A percentile compares a stretch with the other conserved stretches of the same genome.
Conservation (phyloP, 352 stramenopile genomes). For the Lagenidium sp. region DNA sequence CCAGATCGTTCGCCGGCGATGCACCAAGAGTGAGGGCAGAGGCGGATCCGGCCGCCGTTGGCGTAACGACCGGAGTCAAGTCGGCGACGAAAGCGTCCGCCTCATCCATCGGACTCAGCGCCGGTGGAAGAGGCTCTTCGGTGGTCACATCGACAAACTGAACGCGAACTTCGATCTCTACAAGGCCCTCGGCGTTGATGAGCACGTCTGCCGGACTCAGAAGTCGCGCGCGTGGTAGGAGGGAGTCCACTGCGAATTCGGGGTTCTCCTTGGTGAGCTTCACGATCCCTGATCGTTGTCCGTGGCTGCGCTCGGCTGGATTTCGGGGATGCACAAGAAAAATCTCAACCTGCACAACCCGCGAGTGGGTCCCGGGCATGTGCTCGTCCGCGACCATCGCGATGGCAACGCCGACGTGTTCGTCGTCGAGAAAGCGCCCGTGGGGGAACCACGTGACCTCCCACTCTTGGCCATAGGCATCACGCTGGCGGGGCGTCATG, state of each 20-base stretch:
- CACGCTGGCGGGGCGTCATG: constrained; percentile 18
- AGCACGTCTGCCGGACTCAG: constrained; percentile 36
- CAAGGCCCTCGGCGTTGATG: constrained; percentile 28
- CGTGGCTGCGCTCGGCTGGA: constrained; percentile 8
- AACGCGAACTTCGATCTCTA: constrained; percentile 39
- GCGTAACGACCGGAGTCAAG: constrained; percentile 10
- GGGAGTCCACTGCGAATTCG: constrained; percentile 49
- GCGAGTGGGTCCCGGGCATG: not conserved
- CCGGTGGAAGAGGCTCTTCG: constrained; percentile 4
- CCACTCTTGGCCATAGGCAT: constrained; percentile 36
- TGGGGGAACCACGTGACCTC: constrained; percentile 57
- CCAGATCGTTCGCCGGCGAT: constrained; percentile 15
- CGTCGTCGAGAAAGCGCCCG: constrained; percentile 25
- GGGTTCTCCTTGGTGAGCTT: constrained; percentile 34
- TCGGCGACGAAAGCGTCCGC: constrained; percentile 9
- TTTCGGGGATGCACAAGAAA: constrained; percentile 28
- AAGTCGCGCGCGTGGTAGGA: constrained; percentile 32
- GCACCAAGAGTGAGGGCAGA: not conserved
- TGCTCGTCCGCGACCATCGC: constrained; percentile 27
- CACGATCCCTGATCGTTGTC: constrained; percentile 34
- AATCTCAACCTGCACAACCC: constrained; percentile 27
- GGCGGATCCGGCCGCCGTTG: constrained; percentile 3
- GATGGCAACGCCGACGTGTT: constrained; percentile 51
- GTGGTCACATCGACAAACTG: constrained; percentile 12
- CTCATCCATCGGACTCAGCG: constrained; percentile 14